Evolutionary conservation across 352 stramenopile species (phyloP).

Genomic region (Globisporangium sylvaticum): DNA sequence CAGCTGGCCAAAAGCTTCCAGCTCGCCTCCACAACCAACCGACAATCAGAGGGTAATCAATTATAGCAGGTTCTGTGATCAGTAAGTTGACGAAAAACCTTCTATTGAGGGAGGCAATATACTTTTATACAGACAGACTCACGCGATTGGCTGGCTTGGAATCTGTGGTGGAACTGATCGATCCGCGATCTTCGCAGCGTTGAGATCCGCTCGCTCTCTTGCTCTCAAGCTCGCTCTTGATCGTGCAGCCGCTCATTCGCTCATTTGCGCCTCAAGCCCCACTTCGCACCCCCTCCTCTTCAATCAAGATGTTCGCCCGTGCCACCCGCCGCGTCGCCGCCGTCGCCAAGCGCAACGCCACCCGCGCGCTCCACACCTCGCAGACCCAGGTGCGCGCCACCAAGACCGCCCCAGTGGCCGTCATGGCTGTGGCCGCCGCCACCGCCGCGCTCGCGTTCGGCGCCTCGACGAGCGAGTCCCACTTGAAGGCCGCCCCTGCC

Average conservation of each 20-base stretch:
- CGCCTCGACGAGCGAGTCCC: constrained; percentile 27
- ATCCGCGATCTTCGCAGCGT: constrained; percentile 11
- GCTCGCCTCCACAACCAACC: not conserved
- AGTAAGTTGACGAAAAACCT: not conserved
- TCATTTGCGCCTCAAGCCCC: constrained; percentile 23
- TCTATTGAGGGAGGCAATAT: not conserved
- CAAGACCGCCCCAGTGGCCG: constrained; percentile 30
- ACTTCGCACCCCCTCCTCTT: not conserved
- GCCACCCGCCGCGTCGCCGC: constrained; percentile 60
- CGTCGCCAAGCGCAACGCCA: constrained; percentile 54
- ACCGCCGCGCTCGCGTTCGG: constrained; percentile 49
- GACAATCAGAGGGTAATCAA: not conserved
- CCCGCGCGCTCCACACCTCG: constrained; percentile 51
- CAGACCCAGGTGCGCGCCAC: constrained; percentile 27
- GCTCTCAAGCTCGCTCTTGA: too few relatives aligned
- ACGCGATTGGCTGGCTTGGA: constrained; percentile 11
- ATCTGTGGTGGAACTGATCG: constrained; percentile 21
- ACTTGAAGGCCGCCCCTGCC: constrained; percentile 41
- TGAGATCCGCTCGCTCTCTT: constrained; percentile 10
- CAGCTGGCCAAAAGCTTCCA: not conserved
- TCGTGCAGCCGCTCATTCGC: constrained; percentile 23
- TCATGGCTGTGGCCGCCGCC: constrained; percentile 34
- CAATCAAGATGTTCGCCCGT: constrained; percentile 58
- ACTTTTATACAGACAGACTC: not conserved
- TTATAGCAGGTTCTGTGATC: not conserved